Percentiles rank a stretch among this genome's conserved stretches.
These are phyloP conservation scores for Penicillium arizonense DNA, from an alignment of 495 filamentous ascomycete genomes.

Conservation along the genomic window DNA sequence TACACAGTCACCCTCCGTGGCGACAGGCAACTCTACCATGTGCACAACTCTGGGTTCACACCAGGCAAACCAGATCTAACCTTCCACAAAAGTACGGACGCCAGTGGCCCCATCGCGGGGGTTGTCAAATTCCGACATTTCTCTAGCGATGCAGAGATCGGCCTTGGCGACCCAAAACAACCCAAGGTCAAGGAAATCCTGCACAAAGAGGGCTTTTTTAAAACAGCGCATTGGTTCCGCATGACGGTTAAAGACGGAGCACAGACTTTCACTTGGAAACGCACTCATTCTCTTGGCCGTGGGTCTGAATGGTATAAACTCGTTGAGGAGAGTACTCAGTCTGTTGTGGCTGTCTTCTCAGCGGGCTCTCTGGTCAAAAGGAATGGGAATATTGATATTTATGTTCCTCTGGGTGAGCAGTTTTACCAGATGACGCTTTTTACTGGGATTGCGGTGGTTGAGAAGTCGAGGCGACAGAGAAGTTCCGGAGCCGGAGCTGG, in stretches of 20 bases:
- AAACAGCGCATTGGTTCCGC: conserved; percentile 26
- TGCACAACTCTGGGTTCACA: conserved; percentile 26
- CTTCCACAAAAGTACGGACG: conserved; percentile 28
- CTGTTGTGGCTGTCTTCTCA: conserved; percentile 30
- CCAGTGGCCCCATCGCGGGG: conserved; percentile 23
- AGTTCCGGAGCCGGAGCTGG: not conserved
- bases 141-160: conserved; percentile 30
- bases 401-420: conserved; percentile 11
- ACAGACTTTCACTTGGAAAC: conserved; percentile 33
- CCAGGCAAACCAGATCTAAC: conserved; percentile 35
- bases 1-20: conserved; percentile 25
- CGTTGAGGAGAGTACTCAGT: conserved; percentile 24
- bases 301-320: conserved; percentile 28
- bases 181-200: conserved; percentile 26
- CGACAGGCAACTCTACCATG: conserved; percentile 23
- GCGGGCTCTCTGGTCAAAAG: conserved; percentile 13
- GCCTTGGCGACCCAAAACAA: conserved; percentile 27
- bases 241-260: conserved; percentile 11
- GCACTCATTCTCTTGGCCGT: conserved; percentile 26
- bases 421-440: conserved; percentile 22
- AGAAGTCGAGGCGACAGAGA: conserved; percentile 12
- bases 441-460: conserved; percentile 20
- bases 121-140: conserved; percentile 36
- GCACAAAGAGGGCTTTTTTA: conserved; percentile 16
- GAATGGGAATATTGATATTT: conserved; percentile 19